Percentiles rank a stretch among this genome's conserved stretches.
Evolutionary conservation across 345 rosid species (phyloP).

Genomic region (Trapa incisa): DNA sequence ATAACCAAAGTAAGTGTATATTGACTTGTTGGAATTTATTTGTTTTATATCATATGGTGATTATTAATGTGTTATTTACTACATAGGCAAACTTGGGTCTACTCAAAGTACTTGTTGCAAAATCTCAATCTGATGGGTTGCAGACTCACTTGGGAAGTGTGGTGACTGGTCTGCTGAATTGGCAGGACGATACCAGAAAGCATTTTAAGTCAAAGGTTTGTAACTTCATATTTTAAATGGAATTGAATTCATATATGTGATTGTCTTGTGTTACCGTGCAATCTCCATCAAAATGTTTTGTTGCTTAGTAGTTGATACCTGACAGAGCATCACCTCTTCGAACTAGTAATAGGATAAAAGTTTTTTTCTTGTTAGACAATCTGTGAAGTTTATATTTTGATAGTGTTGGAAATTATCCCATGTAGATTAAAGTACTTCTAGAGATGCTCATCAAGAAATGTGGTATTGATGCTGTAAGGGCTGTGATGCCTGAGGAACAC

Average conservation of each 20-base stretch:
- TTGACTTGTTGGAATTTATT: neutral
- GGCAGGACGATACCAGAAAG: constrained; percentile 73
- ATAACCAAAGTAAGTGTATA: constrained; percentile 52
- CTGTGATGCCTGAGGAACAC: constrained; percentile 96
- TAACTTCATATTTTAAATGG: neutral
- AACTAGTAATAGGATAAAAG: neutral
- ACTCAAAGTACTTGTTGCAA: constrained; percentile 80
- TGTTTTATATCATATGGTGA: neutral
- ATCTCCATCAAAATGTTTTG: neutral
- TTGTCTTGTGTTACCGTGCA: neutral
- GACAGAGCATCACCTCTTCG: neutral
- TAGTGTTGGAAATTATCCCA: neutral
- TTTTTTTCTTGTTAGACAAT: neutral
- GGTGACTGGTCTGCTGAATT: constrained; percentile 77
- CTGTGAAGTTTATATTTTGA: neutral
- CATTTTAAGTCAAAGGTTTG: constrained; percentile 88
- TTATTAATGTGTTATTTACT: constrained; percentile 8
- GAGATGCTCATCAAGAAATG: constrained; percentile 95
- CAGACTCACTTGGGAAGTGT: constrained; percentile 55
- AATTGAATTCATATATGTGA: neutral
- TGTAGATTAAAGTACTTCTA: constrained; percentile 74
- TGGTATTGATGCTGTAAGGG: constrained; percentile 85
- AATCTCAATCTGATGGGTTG: constrained; percentile 73
- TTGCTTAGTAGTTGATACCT: neutral
- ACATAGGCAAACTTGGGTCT: constrained; percentile 88